Evolutionary conservation across 805 yeast genomes (phyloP).

Genomic region (Saccharomyces mikatae): DNA sequence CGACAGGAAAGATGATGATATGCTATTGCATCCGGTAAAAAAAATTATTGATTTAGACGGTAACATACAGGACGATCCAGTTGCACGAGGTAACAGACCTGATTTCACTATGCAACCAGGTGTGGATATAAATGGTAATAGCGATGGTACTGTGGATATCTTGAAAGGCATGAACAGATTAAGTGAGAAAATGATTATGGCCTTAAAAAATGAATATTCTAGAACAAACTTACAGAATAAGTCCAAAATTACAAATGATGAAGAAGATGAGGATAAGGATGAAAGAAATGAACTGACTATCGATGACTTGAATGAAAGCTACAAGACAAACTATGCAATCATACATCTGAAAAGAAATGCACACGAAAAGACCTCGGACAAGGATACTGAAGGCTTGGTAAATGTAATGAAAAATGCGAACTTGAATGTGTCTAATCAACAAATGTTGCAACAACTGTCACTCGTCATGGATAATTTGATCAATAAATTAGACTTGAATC

Average conservation of each 20-base stretch:
- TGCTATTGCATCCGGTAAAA: conserved; percentile 43
- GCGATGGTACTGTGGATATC: conserved; percentile 61
- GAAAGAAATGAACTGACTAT: conserved; percentile 42
- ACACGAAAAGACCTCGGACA: background rate
- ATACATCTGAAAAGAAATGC: conserved; percentile 28
- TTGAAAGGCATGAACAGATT: conserved; percentile 84
- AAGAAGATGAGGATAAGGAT: conserved; percentile 32
- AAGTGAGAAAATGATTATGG: conserved; percentile 69
- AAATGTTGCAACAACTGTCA: conserved; percentile 11
- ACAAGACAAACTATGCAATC: conserved; percentile 45
- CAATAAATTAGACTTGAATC: conserved; percentile 24
- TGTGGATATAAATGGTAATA: conserved; percentile 39
- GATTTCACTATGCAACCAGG: conserved; percentile 79
- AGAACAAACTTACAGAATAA: conserved; percentile 27
- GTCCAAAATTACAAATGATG: conserved; percentile 1
- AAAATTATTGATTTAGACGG: conserved; percentile 73
- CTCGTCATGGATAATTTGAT: conserved; percentile 14
- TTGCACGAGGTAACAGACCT: conserved; percentile 68
- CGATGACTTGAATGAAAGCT: conserved; percentile 43
- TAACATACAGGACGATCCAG: conserved; percentile 73
- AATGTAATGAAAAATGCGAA: background rate
- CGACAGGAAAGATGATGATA: conserved; percentile 37
- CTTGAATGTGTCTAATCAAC: background rate
- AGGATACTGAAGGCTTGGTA: background rate
- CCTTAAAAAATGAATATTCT: conserved; percentile 38